phyloP scores from a whole-genome alignment of 169 alveolate species.

The Plasmodium coatneyi region DNA sequence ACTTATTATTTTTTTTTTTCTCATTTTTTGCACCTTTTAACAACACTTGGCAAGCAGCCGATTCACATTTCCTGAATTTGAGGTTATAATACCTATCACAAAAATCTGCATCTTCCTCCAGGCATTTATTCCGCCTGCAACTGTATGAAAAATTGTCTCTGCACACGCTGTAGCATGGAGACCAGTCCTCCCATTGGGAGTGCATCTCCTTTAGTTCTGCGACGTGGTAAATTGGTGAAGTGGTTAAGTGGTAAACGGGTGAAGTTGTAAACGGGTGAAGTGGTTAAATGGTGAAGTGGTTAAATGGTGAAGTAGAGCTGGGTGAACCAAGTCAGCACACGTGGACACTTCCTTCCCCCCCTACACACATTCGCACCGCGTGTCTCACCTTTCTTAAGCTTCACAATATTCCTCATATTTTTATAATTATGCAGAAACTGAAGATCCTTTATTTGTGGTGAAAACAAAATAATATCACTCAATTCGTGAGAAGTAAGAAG shows the following conservation, averaged over 20 bases:
- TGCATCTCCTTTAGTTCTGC: conserved; percentile 4
- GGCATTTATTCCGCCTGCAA: conserved; percentile 38
- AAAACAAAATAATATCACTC: conserved; percentile 27
- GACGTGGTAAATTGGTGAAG: background rate
- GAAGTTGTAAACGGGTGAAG: background rate
- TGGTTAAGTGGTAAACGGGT: no score
- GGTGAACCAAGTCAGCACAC: background rate
- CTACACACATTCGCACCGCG: background rate
- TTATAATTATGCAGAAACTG: background rate
- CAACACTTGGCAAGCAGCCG: conserved; percentile 2
- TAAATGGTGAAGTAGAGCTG: background rate
- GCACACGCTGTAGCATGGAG: conserved; percentile 64
- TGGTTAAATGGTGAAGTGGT: background rate
- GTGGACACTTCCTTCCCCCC: background rate
- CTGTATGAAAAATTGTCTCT: conserved; percentile 33
- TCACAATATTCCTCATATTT: conserved; percentile 50
- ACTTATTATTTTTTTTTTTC: conserved; percentile 11
- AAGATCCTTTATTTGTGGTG: background rate
- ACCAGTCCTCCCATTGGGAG: conserved; percentile 19
- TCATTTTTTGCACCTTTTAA: conserved; percentile 2
- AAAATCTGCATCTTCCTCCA: conserved; percentile 6
- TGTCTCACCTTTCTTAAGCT: conserved; percentile 32
- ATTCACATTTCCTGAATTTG: conserved; percentile 17
- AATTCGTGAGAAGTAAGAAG: conserved; percentile 39
- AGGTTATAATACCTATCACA: conserved; percentile 38